Evolutionary conservation across 805 yeast genomes (phyloP).

Genomic region (Geotrichum ghanense): DNA sequence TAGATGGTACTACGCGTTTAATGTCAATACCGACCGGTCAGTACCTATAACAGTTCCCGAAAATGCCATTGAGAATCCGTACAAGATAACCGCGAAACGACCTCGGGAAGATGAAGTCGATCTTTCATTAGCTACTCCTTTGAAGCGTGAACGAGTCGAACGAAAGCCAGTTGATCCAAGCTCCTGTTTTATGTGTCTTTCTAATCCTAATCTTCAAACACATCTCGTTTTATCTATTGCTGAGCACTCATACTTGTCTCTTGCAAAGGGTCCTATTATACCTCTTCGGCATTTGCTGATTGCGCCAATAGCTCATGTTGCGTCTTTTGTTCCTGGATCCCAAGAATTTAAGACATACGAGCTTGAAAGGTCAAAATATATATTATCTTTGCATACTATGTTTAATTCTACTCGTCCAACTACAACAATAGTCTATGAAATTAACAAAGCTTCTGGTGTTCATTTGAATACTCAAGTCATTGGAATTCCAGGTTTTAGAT

Average conservation of each 20-base stretch:
- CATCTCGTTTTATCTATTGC: conserved; percentile 78
- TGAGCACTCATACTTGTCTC: conserved; percentile 50
- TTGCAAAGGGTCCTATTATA: conserved; percentile 80
- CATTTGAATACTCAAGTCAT: conserved; percentile 72
- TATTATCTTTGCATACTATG: conserved; percentile 39
- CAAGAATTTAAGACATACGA: conserved; percentile 30
- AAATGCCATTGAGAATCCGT: neutral
- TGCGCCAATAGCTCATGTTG: conserved; percentile 65
- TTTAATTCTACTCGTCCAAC: conserved; percentile 30
- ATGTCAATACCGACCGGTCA: conserved; percentile 16
- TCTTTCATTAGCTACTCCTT: neutral
- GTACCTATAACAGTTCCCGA: neutral
- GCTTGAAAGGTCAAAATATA: conserved; percentile 29
- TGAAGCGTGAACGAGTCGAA: conserved; percentile 9
- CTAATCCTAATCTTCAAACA: conserved; percentile 64
- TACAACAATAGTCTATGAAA: conserved; percentile 56
- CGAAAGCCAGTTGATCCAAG: conserved; percentile 38
- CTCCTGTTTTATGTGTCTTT: conserved; percentile 71
- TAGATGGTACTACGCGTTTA: conserved; percentile 73
- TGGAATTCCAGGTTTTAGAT: conserved; percentile 44
- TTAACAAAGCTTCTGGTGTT: conserved; percentile 49
- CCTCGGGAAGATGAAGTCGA: neutral
- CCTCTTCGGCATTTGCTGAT: conserved; percentile 56
- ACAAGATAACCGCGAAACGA: neutral
- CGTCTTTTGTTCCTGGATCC: conserved; percentile 29